phyloP scores from a whole-genome alignment of 495 filamentous ascomycete genomes.

The Saxophila tyrrhenica region DNA sequence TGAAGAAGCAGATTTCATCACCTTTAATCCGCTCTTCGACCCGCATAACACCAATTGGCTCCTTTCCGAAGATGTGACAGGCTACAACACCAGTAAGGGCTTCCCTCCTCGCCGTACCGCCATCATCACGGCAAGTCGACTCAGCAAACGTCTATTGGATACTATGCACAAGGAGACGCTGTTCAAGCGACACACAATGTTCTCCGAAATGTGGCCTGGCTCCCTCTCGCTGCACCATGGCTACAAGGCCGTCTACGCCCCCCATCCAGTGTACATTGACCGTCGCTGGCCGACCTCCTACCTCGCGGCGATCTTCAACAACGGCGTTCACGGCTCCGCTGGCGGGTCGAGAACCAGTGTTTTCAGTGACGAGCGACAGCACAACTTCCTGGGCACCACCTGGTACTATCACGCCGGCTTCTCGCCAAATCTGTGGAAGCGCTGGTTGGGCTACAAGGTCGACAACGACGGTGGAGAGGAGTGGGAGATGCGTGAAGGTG shows the following conservation, averaged over 20 bases:
- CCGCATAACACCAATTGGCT: constrained; percentile 82
- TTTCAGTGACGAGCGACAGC: constrained; percentile 69
- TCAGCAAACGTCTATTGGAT: constrained; percentile 67
- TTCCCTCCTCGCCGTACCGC: constrained; percentile 61
- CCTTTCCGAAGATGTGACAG: constrained; percentile 76
- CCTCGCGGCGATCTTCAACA: constrained; percentile 74
- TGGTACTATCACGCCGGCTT: constrained; percentile 96
- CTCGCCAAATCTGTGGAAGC: constrained; percentile 65
- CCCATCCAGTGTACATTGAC: constrained; percentile 85
- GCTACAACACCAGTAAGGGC: constrained; percentile 57
- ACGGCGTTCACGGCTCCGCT: constrained; percentile 66
- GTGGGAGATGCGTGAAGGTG: constrained; percentile 53
- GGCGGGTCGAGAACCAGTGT: constrained; percentile 62
- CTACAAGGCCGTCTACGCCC: constrained; percentile 86
- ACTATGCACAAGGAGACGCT: constrained; percentile 86
- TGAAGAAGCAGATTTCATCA: constrained; percentile 88
- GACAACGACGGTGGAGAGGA: constrained; percentile 81
- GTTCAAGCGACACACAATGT: constrained; percentile 73
- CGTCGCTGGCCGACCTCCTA: constrained; percentile 75
- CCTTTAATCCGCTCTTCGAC: constrained; percentile 88
- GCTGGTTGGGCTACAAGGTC: constrained; percentile 78
- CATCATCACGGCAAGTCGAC: constrained; percentile 74
- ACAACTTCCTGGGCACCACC: constrained; percentile 77
- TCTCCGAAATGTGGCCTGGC: constrained; percentile 93
- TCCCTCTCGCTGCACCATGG: constrained; percentile 83